These are phyloP conservation scores for Botrytis medusae DNA, from an alignment of 2,329 filamentous ascomycete species.

Conservation along the genomic window DNA sequence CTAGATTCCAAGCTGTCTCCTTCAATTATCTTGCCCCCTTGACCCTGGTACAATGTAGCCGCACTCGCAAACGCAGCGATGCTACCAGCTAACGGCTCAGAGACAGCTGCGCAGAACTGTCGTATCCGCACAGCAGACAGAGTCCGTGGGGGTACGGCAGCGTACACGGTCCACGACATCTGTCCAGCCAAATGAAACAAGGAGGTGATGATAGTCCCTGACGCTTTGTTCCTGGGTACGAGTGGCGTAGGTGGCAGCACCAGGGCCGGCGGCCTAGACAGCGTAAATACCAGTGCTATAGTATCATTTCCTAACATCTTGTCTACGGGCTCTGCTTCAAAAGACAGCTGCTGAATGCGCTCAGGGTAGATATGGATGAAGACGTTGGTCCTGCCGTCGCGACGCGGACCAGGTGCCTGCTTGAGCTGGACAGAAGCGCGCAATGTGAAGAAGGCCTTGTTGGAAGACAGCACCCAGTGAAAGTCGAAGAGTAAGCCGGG, in stretches of 20 bases:
- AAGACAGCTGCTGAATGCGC: constrained; percentile 12
- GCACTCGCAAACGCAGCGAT: constrained; percentile 3
- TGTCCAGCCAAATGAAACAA: constrained; percentile 12
- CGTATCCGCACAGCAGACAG: neutral
- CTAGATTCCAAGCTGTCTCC: constrained; percentile 9
- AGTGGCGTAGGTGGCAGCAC: constrained; percentile 13
- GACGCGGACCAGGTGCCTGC: constrained; percentile 5
- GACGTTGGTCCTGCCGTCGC: constrained; percentile 6
- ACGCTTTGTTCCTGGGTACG: constrained; percentile 11
- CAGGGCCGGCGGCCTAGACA: constrained; percentile 10
- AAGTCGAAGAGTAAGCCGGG: constrained; percentile 14
- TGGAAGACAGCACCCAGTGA: constrained; percentile 17
- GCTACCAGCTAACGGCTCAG: constrained; percentile 9
- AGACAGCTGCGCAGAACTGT: constrained; percentile 7
- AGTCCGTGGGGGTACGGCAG: constrained; percentile 10
- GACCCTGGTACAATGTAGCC: constrained; percentile 9
- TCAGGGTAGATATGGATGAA: constrained; percentile 15
- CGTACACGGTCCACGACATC: constrained; percentile 13
- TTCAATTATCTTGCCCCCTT: constrained; percentile 16
- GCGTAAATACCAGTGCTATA: constrained; percentile 5
- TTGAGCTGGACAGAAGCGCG: constrained; percentile 11
- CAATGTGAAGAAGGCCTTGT: constrained; percentile 13
- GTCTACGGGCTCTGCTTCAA: constrained; percentile 15
- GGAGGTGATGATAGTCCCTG: constrained; percentile 9
- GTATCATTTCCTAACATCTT: constrained; percentile 8